phyloP scores from a whole-genome alignment of 148 eudicot genomes.

The Polygonum maritimum region DNA sequence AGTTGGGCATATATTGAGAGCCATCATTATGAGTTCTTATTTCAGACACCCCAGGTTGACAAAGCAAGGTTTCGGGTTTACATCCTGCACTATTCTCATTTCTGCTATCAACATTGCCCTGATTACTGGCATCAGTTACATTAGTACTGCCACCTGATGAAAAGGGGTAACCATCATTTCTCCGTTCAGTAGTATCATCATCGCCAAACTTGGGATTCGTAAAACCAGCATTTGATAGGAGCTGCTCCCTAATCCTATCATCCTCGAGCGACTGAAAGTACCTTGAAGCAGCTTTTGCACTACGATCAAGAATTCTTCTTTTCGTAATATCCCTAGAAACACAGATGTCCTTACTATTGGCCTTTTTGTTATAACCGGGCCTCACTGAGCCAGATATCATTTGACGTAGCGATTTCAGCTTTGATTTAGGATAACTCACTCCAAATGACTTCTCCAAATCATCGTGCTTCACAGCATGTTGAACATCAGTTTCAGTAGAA shows the following conservation, averaged over 20 bases:
- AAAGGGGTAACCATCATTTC: not conserved
- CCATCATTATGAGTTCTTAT: slow-evolving; percentile 14
- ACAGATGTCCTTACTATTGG: slow-evolving; percentile 45
- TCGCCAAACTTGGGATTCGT: slow-evolving; percentile 10
- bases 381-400: slow-evolving; percentile 47
- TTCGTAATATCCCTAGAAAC: slow-evolving; percentile 36
- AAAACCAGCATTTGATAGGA: slow-evolving; percentile 20
- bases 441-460: slow-evolving; percentile 97
- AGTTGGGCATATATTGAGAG: slow-evolving; percentile 8
- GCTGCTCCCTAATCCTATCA: slow-evolving; percentile 23
- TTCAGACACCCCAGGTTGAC: slow-evolving; percentile 21
- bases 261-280: slow-evolving; percentile 38
- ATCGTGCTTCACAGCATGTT: slow-evolving; percentile 90
- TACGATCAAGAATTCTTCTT: slow-evolving; percentile 66
- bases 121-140: not conserved
- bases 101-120: not conserved
- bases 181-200: not conserved
- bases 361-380: slow-evolving; percentile 62
- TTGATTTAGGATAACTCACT: slow-evolving; percentile 44
- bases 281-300: slow-evolving; percentile 67
- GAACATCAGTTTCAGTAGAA: slow-evolving; percentile 80
- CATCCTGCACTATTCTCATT: not conserved
- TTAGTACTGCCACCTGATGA: not conserved
- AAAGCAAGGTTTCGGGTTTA: slow-evolving; percentile 19
- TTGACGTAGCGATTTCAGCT: slow-evolving; percentile 43